A percentile compares a stretch with the other conserved stretches of the same genome.
phyloP scores from a whole-genome alignment of 2,329 filamentous ascomycete species.

The Aplosporella prunicola region DNA sequence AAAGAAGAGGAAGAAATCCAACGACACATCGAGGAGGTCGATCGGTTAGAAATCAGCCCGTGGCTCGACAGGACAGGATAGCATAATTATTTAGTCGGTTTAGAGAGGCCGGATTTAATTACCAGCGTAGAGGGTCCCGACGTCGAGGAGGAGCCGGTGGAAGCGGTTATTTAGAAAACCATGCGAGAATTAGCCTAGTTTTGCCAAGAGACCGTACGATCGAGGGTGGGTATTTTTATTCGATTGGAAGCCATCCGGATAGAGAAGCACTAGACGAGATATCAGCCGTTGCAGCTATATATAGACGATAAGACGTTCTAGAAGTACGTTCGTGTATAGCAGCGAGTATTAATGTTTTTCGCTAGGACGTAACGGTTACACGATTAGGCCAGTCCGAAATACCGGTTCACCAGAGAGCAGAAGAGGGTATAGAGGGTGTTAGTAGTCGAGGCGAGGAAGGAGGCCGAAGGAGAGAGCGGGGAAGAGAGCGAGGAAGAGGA shows the following conservation, averaged over 20 bases:
- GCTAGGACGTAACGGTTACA: slow-evolving; percentile 11
- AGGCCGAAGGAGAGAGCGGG: too few relatives aligned
- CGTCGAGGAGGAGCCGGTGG: slow-evolving; percentile 12
- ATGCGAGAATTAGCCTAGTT: slow-evolving; percentile 13
- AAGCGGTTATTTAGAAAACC: slow-evolving; percentile 13
- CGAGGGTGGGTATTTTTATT: slow-evolving; percentile 14
- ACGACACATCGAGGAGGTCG: background rate
- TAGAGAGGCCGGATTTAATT: slow-evolving; percentile 13
- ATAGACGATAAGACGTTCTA: slow-evolving; percentile 13
- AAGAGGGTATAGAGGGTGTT: slow-evolving; percentile 12
- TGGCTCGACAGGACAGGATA: slow-evolving; percentile 12
- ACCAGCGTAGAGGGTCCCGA: slow-evolving; percentile 13
- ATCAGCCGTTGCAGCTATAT: slow-evolving; percentile 14
- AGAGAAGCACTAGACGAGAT: slow-evolving; percentile 16
- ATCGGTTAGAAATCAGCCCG: slow-evolving; percentile 10
- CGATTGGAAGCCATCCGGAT: slow-evolving; percentile 15
- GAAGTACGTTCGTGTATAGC: slow-evolving; percentile 11
- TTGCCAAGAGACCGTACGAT: slow-evolving; percentile 13
- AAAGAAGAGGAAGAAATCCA: slow-evolving; percentile 2
- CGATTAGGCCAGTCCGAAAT: slow-evolving; percentile 14
- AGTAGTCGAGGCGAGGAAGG: slow-evolving; percentile 7
- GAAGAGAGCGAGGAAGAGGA: too few relatives aligned
- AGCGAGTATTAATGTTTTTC: slow-evolving; percentile 18
- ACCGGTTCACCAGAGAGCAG: slow-evolving; percentile 14
- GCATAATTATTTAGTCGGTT: slow-evolving; percentile 14